A percentile compares a stretch with the other conserved stretches of the same genome.
These are phyloP conservation scores for Boletus smithii DNA, from an alignment of 1,284 basidiomycete species.

Conservation along the genomic window DNA sequence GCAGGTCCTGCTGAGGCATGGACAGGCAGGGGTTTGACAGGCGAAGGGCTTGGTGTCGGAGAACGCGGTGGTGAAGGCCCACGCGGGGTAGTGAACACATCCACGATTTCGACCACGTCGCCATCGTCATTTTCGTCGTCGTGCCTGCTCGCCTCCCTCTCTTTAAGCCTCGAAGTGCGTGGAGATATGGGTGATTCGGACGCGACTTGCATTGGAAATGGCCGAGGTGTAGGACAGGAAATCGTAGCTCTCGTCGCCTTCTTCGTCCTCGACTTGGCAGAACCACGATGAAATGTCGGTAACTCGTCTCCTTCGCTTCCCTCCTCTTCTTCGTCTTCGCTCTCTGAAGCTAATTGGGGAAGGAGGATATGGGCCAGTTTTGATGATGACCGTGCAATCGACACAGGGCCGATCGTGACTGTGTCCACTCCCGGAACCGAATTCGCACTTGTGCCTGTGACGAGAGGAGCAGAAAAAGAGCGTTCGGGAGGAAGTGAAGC, in stretches of 20 bases:
- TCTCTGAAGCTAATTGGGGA: conserved; percentile 5
- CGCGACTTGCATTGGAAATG: conserved; percentile 29
- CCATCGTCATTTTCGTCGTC: not conserved
- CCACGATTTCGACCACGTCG: conserved; percentile 16
- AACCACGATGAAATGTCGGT: conserved; percentile 20
- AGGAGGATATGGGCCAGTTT: conserved; percentile 18
- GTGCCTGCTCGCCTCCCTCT: not conserved
- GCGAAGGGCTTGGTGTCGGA: conserved; percentile 21
- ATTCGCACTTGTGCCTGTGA: not conserved
- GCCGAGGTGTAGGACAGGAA: conserved; percentile 10
- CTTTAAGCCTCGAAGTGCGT: not conserved
- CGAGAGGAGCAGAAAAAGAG: conserved; percentile 1
- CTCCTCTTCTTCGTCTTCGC: conserved; percentile 16
- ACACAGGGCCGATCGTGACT: not conserved
- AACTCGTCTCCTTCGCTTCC: conserved; percentile 17
- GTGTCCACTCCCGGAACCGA: not conserved
- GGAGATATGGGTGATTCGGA: conserved; percentile 1
- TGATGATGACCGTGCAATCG: conserved; percentile 10
- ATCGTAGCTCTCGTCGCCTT: not conserved
- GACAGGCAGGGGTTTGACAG: not conserved
- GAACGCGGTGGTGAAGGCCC: conserved; percentile 22
- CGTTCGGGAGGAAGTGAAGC: not conserved
- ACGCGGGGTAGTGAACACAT: conserved; percentile 25
- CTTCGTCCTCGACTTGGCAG: conserved; percentile 2
- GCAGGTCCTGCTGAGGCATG: no score